Base-by-base conservation (phyloP, 768 basidiomycete species). In the Tulasnella sp. region DNA sequence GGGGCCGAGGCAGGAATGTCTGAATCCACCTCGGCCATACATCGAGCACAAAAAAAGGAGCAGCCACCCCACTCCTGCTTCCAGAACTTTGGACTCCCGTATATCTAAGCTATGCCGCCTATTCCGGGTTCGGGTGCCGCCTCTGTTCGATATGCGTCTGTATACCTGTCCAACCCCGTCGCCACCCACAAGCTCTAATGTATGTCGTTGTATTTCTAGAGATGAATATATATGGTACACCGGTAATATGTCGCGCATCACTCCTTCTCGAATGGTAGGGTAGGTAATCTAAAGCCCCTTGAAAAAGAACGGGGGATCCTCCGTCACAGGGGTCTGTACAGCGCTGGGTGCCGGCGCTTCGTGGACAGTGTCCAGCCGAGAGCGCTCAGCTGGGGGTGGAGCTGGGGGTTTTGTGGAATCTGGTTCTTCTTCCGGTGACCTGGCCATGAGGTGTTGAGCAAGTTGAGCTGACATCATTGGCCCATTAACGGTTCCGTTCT, bases 371-470 rank as follows among this genome's bases (percentile, higher is more conserved):
- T 69, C 64, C 8, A 69, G 34, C 2, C 64, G 64, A 6, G 16
- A 31, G 31, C 34, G 28, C 64, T 69, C 64, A 37, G 64, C 31
- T 34, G 28, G 64, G 3, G 11, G 54, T 54, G 54, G 54, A 2
- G 24, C 64, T 18, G 31, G 7, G 14, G 64, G 64, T 69, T 69
- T 69, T 28, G 34, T 69, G 64, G 64, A 69, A 37, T 69, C 64
- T 20, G 64, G 64, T 28, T 69, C 64, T 31, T 69, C 64, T 11
- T 69, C 64, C 31, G 64, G 64, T 28, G 64, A 69, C 64, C 34
- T 69, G 31, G 64, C 64, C 64, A 69, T 69, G 64, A 69, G 28
- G 37, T 69, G 64, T 28, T 69, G 64, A 7, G 64, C 64, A 31
- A 69, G 34, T 20, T 69, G 64, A 14, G 64, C 64, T 28, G 64